phyloP scores from a whole-genome alignment of 2,329 filamentous ascomycete species.

The Penicillium nordicum region DNA sequence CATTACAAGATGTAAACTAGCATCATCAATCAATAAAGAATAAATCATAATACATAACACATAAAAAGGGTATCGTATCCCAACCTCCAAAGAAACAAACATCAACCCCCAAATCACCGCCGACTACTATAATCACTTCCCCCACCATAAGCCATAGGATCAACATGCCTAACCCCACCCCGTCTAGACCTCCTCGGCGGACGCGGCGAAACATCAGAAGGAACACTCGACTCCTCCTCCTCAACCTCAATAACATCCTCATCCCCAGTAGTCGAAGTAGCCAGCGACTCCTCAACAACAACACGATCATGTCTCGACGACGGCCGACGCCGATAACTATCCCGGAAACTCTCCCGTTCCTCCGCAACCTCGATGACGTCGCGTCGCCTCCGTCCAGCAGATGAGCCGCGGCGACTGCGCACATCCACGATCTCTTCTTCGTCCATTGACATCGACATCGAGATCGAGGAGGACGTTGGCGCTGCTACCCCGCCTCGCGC shows the following conservation, averaged over 20 bases:
- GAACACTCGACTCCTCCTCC: constrained; percentile 48
- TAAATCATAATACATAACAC: not conserved
- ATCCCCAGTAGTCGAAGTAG: constrained; percentile 19
- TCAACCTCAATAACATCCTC: constrained; percentile 57
- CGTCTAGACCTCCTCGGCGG: constrained; percentile 35
- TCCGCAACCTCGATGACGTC: constrained; percentile 34
- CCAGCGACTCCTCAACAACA: constrained; percentile 35
- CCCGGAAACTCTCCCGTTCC: constrained; percentile 27
- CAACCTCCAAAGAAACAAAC: not conserved
- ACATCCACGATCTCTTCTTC: constrained; percentile 30
- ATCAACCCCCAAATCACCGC: constrained; percentile 4
- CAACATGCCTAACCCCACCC: constrained; percentile 46
- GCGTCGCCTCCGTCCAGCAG: constrained; percentile 16
- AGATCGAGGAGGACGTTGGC: constrained; percentile 7
- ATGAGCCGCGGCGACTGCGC: constrained; percentile 17
- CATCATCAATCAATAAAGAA: not conserved
- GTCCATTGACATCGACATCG: constrained; percentile 16
- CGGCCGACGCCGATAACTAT: constrained; percentile 20
- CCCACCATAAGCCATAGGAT: constrained; percentile 41
- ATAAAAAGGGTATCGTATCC: constrained; percentile 19
- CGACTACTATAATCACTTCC: constrained; percentile 25
- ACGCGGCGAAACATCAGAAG: constrained; percentile 32
- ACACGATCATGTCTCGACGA: constrained; percentile 21
- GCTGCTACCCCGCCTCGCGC: constrained; percentile 21
- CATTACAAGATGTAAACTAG: not conserved